A percentile compares a stretch with the other conserved stretches of the same genome.
Evolutionary conservation across 2,329 filamentous ascomycete species (phyloP).

Genomic region (Alternaria atra): DNA sequence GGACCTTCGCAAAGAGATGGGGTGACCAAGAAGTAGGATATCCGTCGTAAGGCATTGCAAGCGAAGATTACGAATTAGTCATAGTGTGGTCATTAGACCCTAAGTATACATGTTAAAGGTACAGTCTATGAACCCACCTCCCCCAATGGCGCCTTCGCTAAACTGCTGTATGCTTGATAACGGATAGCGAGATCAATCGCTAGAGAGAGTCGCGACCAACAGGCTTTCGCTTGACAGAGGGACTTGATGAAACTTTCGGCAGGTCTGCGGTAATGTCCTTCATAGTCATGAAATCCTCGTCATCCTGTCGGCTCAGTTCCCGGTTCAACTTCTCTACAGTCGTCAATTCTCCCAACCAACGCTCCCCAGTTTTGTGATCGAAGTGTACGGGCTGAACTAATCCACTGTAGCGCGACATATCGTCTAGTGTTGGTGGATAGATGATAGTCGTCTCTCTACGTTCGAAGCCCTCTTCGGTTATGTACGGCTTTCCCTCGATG

Average conservation of each 20-base stretch:
- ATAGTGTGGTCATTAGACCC: neutral
- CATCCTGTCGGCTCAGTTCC: conserved; percentile 13
- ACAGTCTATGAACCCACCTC: neutral
- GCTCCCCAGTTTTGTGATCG: conserved; percentile 37
- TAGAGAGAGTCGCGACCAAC: conserved; percentile 14
- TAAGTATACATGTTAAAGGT: conserved; percentile 6
- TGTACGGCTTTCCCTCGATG: conserved; percentile 50
- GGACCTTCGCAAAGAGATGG: neutral
- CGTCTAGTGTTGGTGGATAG: conserved; percentile 55
- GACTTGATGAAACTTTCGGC: conserved; percentile 17
- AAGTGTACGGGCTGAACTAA: conserved; percentile 43
- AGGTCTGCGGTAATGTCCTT: conserved; percentile 19
- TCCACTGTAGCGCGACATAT: conserved; percentile 39
- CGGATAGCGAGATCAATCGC: neutral
- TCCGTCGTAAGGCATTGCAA: neutral
- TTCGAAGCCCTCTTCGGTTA: conserved; percentile 52
- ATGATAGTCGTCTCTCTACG: conserved; percentile 57
- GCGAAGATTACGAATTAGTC: neutral
- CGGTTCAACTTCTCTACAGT: conserved; percentile 31
- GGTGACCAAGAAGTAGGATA: neutral
- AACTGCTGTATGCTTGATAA: conserved; percentile 2
- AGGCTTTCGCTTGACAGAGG: conserved; percentile 25
- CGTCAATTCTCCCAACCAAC: conserved; percentile 35
- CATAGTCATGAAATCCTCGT: conserved; percentile 18
- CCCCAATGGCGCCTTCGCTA: conserved; percentile 2